Evolutionary conservation across 257 asterid species (phyloP).

Genomic region (Capsicum baccatum): DNA sequence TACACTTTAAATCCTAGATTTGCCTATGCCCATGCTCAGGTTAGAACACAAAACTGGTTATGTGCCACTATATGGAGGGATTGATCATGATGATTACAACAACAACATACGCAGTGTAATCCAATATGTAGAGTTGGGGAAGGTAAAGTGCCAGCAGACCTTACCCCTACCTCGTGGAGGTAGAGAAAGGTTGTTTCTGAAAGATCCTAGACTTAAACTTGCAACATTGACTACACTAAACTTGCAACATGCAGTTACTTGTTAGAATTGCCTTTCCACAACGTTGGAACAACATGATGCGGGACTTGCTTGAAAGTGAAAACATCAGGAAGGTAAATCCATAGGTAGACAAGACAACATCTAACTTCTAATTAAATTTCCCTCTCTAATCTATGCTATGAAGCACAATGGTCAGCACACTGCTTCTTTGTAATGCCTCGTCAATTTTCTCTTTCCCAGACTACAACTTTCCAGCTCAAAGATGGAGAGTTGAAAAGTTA

Average conservation of each 20-base stretch:
- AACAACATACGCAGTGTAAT: no score
- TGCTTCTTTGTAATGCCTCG: neutral
- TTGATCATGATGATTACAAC: neutral
- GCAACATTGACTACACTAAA: neutral
- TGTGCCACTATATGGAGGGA: neutral
- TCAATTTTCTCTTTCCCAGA: neutral
- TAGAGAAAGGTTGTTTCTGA: no score
- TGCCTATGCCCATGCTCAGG: neutral
- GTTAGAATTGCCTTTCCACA: slow-evolving; percentile 9
- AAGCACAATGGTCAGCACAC: neutral
- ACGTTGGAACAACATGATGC: neutral
- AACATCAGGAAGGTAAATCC: neutral
- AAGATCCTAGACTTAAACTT: no score
- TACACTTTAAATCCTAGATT: no score
- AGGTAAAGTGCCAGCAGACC: no score
- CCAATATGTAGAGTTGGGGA: no score
- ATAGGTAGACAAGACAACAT: neutral
- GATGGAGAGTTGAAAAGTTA: neutral
- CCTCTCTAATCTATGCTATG: neutral
- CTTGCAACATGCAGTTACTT: slow-evolving; percentile 17
- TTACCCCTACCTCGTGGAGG: no score
- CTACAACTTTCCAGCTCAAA: neutral
- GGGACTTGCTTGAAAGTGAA: neutral
- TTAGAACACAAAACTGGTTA: neutral
- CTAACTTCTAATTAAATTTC: neutral